These are phyloP conservation scores for Endocarpon pusillum DNA, from an alignment of 495 filamentous ascomycete species.

Conservation along the genomic window DNA sequence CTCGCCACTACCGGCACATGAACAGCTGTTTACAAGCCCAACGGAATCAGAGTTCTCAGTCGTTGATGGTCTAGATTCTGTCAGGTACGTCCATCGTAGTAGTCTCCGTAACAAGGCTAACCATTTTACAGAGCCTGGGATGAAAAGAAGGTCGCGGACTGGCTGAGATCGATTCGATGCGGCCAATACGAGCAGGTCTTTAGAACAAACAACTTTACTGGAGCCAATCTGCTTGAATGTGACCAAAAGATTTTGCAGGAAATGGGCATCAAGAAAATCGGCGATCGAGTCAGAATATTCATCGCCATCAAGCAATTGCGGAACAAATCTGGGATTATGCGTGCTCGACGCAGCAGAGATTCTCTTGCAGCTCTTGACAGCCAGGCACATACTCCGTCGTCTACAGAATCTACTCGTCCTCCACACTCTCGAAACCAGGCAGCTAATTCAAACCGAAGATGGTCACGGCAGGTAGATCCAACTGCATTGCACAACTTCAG, in stretches of 20 bases:
- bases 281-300: constrained; percentile 89
- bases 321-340: constrained; percentile 66
- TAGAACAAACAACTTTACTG: constrained; percentile 86
- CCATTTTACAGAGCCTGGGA: constrained; percentile 51
- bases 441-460: constrained; percentile 48
- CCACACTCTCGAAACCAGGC: constrained; percentile 34
- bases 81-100: constrained; percentile 33
- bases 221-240: constrained; percentile 88
- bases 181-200: constrained; percentile 86
- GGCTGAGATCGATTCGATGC: constrained; percentile 79
- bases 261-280: constrained; percentile 95
- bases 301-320: constrained; percentile 83
- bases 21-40: constrained; percentile 62
- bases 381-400: constrained; percentile 42
- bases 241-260: constrained; percentile 93
- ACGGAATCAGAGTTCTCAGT: constrained; percentile 96
- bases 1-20: constrained; percentile 35
- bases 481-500: constrained; percentile 13
- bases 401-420: constrained; percentile 48
- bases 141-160: constrained; percentile 77
- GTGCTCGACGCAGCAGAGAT: constrained; percentile 65
- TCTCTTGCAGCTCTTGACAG: constrained; percentile 26
- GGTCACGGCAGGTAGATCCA: constrained; percentile 48
- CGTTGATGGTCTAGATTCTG: constrained; percentile 36
- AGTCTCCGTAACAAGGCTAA: constrained; percentile 30